Conservation (phyloP, 768 basidiomycete species). For the Kockovaella imperatae region DNA sequence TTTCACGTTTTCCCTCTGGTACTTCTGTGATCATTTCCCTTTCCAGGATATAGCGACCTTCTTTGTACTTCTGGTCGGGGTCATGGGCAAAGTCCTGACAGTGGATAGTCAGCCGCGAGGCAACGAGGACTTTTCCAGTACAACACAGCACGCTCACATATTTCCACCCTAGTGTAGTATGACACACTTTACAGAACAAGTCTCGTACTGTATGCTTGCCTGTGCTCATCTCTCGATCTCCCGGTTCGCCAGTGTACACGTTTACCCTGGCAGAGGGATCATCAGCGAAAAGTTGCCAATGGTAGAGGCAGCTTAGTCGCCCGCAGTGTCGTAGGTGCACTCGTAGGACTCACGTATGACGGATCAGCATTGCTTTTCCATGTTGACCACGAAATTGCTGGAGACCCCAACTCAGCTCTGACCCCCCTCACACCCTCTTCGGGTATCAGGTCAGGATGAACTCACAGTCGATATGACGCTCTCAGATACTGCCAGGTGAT, state of each 20-base stretch:
- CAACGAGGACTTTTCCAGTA: no score
- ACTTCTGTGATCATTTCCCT: conserved; percentile 47
- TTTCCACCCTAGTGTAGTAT: conserved; percentile 88
- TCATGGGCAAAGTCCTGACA: conserved; percentile 87
- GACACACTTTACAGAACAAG: conserved; percentile 87
- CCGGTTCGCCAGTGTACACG: conserved; percentile 77
- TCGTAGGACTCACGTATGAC: conserved; percentile 65
- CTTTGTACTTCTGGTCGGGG: conserved; percentile 87
- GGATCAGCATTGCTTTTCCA: conserved; percentile 89
- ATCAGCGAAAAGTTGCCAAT: neutral
- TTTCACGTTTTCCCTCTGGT: conserved; percentile 20
- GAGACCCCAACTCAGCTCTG: conserved; percentile 15
- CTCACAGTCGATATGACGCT: conserved; percentile 34
- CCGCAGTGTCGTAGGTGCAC: no score
- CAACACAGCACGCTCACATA: conserved; percentile 58
- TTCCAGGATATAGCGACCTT: conserved; percentile 96
- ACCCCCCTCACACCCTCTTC: neutral
- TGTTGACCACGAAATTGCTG: conserved; percentile 98
- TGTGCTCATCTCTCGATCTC: conserved; percentile 92
- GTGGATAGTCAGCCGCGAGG: no score
- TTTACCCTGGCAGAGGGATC: conserved; percentile 60
- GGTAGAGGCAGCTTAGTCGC: neutral
- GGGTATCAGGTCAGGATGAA: neutral
- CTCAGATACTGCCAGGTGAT: conserved; percentile 39
- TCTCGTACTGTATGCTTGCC: conserved; percentile 94